A percentile compares a stretch with the other conserved stretches of the same genome.
phyloP scores from a whole-genome alignment of 257 asterid species.

The Fraxinus pennsylvanica region DNA sequence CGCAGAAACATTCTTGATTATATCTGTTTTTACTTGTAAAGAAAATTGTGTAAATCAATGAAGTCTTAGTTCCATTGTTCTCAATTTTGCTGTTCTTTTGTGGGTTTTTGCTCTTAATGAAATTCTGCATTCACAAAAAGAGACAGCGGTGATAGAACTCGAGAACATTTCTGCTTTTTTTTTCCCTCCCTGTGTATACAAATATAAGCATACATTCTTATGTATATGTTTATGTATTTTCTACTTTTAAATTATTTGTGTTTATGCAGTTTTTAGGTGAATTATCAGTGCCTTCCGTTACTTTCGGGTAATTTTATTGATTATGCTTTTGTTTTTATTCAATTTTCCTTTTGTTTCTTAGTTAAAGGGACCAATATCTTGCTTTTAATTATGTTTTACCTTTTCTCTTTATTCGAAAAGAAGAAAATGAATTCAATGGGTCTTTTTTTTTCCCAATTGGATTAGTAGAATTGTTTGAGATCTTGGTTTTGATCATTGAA shows the following conservation, averaged over 20 bases:
- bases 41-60: constrained; percentile 25
- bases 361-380: constrained; percentile 12
- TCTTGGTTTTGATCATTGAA: constrained; percentile 28
- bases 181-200: no score
- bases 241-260: not conserved
- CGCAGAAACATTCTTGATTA: not conserved
- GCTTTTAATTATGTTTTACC: constrained; percentile 25
- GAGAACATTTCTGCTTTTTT: not conserved
- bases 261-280: constrained; percentile 1
- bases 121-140: not conserved
- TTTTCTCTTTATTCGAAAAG: constrained; percentile 27
- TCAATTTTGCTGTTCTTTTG: constrained; percentile 8
- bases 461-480: constrained; percentile 21
- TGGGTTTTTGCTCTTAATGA: not conserved
- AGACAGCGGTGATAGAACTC: not conserved
- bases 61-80: constrained; percentile 11
- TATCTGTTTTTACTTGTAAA: constrained; percentile 16
- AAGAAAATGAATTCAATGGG: constrained; percentile 25
- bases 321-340: constrained; percentile 18
- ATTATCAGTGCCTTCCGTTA: not conserved
- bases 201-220: not conserved
- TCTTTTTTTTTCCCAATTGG: not conserved
- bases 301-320: constrained; percentile 26
- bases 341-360: constrained; percentile 11
- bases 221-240: not conserved